phyloP scores from a whole-genome alignment of 2,329 filamentous ascomycete genomes.

The Trichoderma breve region DNA sequence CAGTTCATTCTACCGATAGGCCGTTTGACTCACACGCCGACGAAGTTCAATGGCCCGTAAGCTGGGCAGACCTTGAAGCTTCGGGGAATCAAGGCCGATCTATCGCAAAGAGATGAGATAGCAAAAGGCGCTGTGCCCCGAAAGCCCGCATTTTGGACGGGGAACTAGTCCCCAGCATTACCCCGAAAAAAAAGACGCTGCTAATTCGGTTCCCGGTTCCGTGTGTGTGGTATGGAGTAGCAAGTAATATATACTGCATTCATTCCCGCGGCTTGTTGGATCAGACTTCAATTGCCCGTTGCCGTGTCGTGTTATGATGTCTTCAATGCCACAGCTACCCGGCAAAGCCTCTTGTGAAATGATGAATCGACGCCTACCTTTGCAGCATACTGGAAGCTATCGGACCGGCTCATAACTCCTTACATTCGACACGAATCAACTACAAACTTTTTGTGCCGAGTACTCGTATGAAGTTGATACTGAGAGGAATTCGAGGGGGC shows the following conservation, averaged over 20 bases:
- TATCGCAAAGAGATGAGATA: not conserved
- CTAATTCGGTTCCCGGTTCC: not conserved
- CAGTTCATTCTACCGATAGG: not conserved
- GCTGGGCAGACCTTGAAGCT: not conserved
- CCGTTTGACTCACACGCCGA: constrained; percentile 4
- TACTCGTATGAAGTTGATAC: not conserved
- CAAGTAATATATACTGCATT: not conserved
- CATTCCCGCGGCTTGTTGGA: not conserved
- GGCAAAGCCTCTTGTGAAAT: not conserved
- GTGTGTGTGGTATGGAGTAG: not conserved
- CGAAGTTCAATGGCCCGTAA: not conserved
- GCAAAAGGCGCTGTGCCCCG: not conserved
- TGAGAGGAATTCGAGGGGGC: not conserved
- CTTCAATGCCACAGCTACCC: not conserved
- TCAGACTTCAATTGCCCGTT: not conserved
- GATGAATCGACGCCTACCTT: not conserved
- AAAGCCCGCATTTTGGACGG: not conserved
- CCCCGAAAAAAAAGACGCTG: not conserved
- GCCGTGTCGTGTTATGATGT: not conserved
- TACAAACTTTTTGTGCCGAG: not conserved
- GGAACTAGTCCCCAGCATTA: not conserved
- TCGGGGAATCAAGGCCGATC: not conserved
- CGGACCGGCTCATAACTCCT: not conserved
- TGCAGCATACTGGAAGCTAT: not conserved
- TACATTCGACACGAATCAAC: not conserved